Base-by-base conservation (phyloP, 306 rosid genomes). In the Cicer chorassanicum region DNA sequence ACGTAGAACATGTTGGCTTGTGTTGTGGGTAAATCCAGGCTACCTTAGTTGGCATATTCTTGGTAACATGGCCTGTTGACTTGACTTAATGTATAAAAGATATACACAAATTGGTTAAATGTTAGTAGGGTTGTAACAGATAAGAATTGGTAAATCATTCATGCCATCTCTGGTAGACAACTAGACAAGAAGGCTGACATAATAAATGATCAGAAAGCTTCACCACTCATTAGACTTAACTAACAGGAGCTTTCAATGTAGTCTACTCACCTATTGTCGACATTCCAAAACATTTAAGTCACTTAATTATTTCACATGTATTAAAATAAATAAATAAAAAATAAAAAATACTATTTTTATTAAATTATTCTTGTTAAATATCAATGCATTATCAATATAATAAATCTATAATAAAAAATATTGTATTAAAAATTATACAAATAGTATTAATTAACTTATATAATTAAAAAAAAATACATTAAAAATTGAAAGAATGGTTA, bases 1-100 rank as follows among this genome's bases (percentile, higher is more conserved):
- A 71, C 50, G 65, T 48, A 75, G n/a, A 65, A 70, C 82, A 57
- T 71, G 75, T 57, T 70, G 18, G 41, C 70, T 77, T 77, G 62
- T 57, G 71, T 65, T 56, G 66, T 77, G 72, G 15, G 46, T 50
- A 71, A 45, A 12, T 64, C 55, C 70, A 70, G 71, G 85, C 61
- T 72, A 66, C 68, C 49, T 65, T 39, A 66, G 66, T 69, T 62
- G 72, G 80, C 62, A 68, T 75, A 21, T 60, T 62, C 77, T 43
- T 50, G 7, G 45, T 41, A 69, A 51, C 16, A 3, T 62, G 68
- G 12, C 39, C 57, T 68, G 45, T 9, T 36, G 45, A 21, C 43
- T 54, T 79, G 60, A 65, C 55, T 74, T 74, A 59, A 59, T 68
- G 16, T 60, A 68, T 62, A 40, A 61, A 65, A 74, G 43, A 67